Evolutionary conservation across 768 basidiomycete genomes (phyloP).

Genomic region (Erythrobasidium yunnanense): DNA sequence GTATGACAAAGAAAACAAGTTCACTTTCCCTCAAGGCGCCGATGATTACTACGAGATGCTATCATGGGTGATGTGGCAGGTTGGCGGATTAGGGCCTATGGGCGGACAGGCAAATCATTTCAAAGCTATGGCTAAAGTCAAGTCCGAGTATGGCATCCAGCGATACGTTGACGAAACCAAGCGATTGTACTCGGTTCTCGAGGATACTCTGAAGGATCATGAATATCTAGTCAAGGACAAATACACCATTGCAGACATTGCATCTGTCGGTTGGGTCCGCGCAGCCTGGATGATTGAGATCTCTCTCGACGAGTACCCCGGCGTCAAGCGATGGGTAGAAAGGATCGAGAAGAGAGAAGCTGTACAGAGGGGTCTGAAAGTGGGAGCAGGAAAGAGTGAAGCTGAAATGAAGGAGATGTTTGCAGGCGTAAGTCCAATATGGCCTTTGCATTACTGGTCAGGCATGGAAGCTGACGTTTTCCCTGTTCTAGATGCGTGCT

Average conservation of each 20-base stretch:
- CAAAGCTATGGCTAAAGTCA: constrained; percentile 20
- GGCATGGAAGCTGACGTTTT: not conserved
- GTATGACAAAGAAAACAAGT: constrained; percentile 20
- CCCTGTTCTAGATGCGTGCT: constrained; percentile 16
- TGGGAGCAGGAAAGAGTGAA: not conserved
- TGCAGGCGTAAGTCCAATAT: not conserved
- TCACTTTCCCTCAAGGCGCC: constrained; percentile 56
- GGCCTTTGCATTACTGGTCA: not conserved
- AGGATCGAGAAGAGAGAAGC: constrained; percentile 24
- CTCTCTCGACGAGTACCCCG: constrained; percentile 12
- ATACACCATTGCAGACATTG: constrained; percentile 22
- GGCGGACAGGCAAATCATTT: constrained; percentile 24
- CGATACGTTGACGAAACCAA: constrained; percentile 72
- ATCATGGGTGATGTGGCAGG: constrained; percentile 7
- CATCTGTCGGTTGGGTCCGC: constrained; percentile 12
- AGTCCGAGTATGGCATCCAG: constrained; percentile 38
- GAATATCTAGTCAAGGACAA: constrained; percentile 38
- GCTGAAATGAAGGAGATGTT: constrained; percentile 20
- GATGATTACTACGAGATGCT: constrained; percentile 24
- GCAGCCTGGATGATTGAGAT: constrained; percentile 19
- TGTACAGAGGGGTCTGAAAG: constrained; percentile 23
- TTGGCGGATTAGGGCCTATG: constrained; percentile 22
- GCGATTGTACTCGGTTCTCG: constrained; percentile 69
- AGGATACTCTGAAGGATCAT: constrained; percentile 55
- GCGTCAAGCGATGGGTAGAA: constrained; percentile 18